Conservation (phyloP, 73 alveolate genomes). For the Symbiodinium natans region DNA sequence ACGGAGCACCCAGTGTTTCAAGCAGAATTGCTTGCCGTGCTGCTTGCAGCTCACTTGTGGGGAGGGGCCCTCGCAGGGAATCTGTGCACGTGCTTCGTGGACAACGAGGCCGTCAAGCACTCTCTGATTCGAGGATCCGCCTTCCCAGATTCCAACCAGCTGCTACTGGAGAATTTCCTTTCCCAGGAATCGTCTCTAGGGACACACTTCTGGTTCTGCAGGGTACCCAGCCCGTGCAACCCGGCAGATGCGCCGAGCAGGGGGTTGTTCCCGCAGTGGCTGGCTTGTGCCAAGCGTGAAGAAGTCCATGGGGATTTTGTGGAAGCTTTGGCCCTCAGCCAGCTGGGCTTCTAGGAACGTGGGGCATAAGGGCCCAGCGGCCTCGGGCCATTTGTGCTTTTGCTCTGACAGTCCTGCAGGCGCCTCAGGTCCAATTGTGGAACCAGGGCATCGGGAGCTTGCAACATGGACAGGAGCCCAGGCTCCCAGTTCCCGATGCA, state of each 20-base stretch:
- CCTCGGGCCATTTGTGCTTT: no score
- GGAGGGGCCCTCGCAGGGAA: background rate
- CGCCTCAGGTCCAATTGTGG: no score
- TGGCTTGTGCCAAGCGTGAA: background rate
- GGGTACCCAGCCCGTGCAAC: background rate
- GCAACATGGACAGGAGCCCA: no score
- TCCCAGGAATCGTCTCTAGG: background rate
- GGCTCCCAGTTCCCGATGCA: no score
- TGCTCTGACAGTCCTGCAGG: no score
- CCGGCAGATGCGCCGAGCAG: background rate
- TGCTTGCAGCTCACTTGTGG: background rate
- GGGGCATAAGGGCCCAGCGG: no score
- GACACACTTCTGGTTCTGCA: background rate
- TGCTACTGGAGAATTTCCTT: background rate
- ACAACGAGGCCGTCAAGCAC: background rate
- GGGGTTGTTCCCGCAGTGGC: background rate
- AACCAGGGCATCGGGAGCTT: no score
- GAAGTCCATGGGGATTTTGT: background rate
- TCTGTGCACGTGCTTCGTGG: background rate
- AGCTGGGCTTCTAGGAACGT: no score
- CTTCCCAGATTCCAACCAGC: background rate
- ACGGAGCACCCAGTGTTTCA: background rate
- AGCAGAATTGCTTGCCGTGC: background rate
- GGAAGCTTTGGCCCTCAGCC: background rate
- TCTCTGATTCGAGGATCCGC: background rate